Percentiles rank a stretch among this genome's conserved stretches.
Evolutionary conservation across 2,329 filamentous ascomycete species (phyloP).

Genomic region (Leptographium radiaticola): DNA sequence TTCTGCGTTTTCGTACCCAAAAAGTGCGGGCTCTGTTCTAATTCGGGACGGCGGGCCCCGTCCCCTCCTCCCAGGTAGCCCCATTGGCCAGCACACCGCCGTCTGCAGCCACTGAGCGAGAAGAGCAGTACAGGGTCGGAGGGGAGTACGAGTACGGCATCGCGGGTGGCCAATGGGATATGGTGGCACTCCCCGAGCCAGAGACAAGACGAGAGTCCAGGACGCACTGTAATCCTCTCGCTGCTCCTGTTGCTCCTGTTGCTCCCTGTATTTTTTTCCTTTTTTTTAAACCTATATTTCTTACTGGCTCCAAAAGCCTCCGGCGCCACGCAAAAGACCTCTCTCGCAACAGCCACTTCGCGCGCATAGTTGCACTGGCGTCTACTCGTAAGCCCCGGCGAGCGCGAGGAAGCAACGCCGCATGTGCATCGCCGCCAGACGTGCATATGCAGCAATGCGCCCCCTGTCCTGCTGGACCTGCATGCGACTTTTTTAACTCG

Average conservation of each 20-base stretch:
- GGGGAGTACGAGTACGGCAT: not conserved
- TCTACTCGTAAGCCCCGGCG: not conserved
- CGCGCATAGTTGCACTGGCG: not conserved
- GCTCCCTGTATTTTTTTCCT: not conserved
- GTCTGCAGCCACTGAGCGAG: not conserved
- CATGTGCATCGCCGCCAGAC: not conserved
- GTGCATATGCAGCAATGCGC: constrained; percentile 4
- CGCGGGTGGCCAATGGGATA: not conserved
- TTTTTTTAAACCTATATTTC: too few relatives aligned
- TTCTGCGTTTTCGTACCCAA: not conserved
- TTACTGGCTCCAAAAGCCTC: not conserved
- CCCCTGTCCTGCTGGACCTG: constrained; percentile 7
- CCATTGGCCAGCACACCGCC: constrained; percentile 1
- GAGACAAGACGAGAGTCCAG: not conserved
- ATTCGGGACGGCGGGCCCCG: not conserved
- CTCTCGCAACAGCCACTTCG: too few relatives aligned
- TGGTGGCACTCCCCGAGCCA: not conserved
- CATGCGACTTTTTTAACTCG: constrained; percentile 1
- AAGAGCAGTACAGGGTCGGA: not conserved
- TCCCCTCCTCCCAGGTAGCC: not conserved
- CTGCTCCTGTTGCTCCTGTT: not conserved
- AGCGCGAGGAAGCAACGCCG: not conserved
- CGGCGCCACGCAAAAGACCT: too few relatives aligned
- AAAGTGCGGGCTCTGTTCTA: not conserved
- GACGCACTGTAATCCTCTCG: not conserved